A percentile compares a stretch with the other conserved stretches of the same genome.
Conservation (phyloP, 352 stramenopile species). For the Globisporangium solare region DNA sequence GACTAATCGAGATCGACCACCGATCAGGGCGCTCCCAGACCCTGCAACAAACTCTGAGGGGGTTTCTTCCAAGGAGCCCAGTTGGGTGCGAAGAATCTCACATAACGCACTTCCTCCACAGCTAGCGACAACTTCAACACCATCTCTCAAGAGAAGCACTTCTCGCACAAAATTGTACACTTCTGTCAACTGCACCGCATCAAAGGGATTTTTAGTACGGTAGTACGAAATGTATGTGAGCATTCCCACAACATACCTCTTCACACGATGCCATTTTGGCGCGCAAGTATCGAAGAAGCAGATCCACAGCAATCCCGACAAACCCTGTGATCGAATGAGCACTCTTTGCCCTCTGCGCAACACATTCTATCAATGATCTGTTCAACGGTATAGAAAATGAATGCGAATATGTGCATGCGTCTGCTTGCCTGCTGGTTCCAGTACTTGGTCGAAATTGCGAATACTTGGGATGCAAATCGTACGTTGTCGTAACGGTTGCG, state of each 20-base stretch:
- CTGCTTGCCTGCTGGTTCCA: slow-evolving; percentile 30
- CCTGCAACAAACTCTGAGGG: not conserved
- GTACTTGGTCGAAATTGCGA: slow-evolving; percentile 49
- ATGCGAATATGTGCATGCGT: not conserved
- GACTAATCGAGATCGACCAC: not conserved
- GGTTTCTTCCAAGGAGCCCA: not conserved
- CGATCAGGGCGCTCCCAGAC: not conserved
- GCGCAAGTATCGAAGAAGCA: slow-evolving; percentile 21
- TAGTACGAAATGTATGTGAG: not conserved
- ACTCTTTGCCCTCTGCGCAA: slow-evolving; percentile 18
- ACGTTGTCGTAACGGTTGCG: slow-evolving; percentile 39
- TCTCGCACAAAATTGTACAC: slow-evolving; percentile 61
- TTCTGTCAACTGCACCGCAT: slow-evolving; percentile 38
- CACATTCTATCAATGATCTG: not conserved
- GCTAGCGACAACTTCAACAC: slow-evolving; percentile 35
- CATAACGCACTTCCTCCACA: slow-evolving; percentile 46
- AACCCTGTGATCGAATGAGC: slow-evolving; percentile 49
- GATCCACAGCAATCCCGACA: slow-evolving; percentile 50
- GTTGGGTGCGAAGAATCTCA: slow-evolving; percentile 16
- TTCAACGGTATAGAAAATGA: not conserved
- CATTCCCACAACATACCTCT: slow-evolving; percentile 13
- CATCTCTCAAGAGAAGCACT: slow-evolving; percentile 44
- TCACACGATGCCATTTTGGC: slow-evolving; percentile 6
- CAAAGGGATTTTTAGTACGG: not conserved
- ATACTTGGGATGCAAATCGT: slow-evolving; percentile 47